phyloP scores from a whole-genome alignment of 2,329 filamentous ascomycete species.

The Botrytis deweyae region DNA sequence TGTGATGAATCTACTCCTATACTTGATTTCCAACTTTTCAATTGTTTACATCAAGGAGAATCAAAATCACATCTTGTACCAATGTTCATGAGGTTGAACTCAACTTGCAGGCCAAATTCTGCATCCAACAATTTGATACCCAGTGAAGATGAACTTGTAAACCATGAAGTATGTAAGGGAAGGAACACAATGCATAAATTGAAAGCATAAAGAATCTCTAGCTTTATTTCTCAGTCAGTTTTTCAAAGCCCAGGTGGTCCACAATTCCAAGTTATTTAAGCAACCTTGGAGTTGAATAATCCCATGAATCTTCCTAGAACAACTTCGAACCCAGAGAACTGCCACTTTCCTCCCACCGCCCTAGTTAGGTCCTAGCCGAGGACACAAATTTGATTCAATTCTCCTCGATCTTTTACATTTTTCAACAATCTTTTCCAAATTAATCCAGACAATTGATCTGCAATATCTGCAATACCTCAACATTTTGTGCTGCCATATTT shows the following conservation, averaged over 20 bases:
- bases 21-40: background rate
- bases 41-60: background rate
- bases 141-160: background rate
- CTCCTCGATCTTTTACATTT: background rate
- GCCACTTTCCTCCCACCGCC: background rate
- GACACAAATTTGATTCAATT: background rate
- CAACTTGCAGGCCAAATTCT: background rate
- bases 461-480: background rate
- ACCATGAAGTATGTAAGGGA: background rate
- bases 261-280: background rate
- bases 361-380: background rate
- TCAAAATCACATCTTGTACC: background rate
- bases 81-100: accelerated
- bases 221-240: background rate
- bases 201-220: background rate
- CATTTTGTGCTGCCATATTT: background rate
- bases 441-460: background rate
- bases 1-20: background rate
- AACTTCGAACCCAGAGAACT: background rate
- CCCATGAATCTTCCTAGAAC: background rate
- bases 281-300: background rate
- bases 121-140: background rate
- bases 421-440: background rate
- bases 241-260: background rate
- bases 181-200: background rate